phyloP scores from a whole-genome alignment of 1,139 yeast genomes.

The Geotrichum australiense region DNA sequence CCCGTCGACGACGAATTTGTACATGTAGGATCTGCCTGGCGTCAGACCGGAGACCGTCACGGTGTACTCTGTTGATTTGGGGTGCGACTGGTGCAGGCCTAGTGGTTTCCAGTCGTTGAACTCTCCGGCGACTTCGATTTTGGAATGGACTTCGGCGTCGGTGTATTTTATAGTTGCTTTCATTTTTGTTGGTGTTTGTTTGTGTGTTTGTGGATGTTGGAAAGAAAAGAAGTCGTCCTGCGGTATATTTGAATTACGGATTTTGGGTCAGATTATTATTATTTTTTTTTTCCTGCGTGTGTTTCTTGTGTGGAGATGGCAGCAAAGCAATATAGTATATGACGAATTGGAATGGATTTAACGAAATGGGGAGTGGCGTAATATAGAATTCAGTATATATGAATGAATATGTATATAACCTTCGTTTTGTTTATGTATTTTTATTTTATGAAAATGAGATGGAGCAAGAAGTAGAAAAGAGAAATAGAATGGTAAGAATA shows the following conservation, averaged over 20 bases:
- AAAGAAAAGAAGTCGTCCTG: too few species aligned
- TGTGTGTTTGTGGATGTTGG: too few species aligned
- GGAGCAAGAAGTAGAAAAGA: not conserved
- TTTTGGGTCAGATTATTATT: too few species aligned
- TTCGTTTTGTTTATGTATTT: too few species aligned
- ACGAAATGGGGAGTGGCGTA: too few species aligned
- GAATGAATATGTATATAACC: too few species aligned
- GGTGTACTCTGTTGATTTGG: conserved; percentile 15
- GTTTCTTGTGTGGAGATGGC: too few species aligned
- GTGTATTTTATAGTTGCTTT: conserved; percentile 19
- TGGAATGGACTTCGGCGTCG: conserved; percentile 23
- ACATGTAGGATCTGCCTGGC: conserved; percentile 29
- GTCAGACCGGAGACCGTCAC: conserved; percentile 20
- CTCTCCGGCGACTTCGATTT: conserved; percentile 35
- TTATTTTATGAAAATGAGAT: not conserved
- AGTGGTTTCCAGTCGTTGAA: conserved; percentile 31
- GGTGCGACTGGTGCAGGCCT: conserved; percentile 19
- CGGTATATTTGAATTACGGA: too few species aligned
- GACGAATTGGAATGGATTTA: too few species aligned
- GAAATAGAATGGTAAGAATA: not conserved
- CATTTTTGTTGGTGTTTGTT: not conserved
- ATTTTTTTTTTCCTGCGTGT: too few species aligned
- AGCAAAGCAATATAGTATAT: too few species aligned
- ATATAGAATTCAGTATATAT: too few species aligned
- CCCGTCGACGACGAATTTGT: conserved; percentile 36